These are phyloP conservation scores for Pontederia paniculata DNA, from an alignment of 176 grass and related monocot species.

Conservation along the genomic window DNA sequence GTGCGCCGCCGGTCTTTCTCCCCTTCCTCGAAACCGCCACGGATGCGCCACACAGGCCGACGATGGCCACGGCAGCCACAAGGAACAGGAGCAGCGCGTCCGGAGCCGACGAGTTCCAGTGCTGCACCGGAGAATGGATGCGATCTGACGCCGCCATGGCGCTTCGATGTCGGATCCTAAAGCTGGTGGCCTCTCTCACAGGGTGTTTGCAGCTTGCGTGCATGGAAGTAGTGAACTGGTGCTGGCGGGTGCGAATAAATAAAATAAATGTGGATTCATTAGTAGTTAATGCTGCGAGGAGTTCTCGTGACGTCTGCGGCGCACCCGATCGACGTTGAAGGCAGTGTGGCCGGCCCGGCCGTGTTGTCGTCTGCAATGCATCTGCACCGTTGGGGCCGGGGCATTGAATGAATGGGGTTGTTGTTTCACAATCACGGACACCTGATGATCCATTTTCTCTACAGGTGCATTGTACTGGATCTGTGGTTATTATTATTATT, in stretches of 20 bases:
- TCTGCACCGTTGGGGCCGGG: too few relatives aligned
- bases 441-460: too few relatives aligned
- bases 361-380: too few relatives aligned
- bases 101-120: not conserved
- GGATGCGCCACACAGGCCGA: not conserved
- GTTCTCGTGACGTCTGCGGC: slow-evolving; percentile 4
- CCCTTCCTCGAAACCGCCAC: not conserved
- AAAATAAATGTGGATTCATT: not conserved
- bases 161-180: not conserved
- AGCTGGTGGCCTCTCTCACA: not conserved
- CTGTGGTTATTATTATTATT: too few relatives aligned
- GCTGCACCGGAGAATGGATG: too few relatives aligned
- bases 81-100: slow-evolving; percentile 1
- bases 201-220: not conserved
- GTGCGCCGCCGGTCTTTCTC: not conserved
- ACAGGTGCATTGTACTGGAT: too few relatives aligned
- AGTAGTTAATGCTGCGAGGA: not conserved
- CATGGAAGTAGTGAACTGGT: not conserved
- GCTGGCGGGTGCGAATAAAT: not conserved
- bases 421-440: too few relatives aligned
- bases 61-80: not conserved
- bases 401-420: too few relatives aligned
- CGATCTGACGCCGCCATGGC: not conserved
- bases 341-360: too few relatives aligned
- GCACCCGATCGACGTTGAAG: not conserved